phyloP scores from a whole-genome alignment of 2,329 filamentous ascomycete species.

The Hirsutella minnesotensis region DNA sequence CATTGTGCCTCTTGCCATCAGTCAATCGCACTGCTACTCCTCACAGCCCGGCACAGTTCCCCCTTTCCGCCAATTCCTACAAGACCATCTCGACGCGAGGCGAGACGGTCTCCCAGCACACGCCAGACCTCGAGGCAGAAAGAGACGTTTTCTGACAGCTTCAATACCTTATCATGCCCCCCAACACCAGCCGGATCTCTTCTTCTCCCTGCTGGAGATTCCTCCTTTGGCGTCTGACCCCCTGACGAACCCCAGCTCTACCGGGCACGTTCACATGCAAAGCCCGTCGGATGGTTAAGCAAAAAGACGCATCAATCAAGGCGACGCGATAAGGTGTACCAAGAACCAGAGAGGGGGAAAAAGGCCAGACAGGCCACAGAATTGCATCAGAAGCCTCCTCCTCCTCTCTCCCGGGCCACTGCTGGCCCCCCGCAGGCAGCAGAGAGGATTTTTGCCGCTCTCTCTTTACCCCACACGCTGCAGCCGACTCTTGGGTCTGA shows the following conservation, averaged over 20 bases:
- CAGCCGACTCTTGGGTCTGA: slow-evolving; percentile 7
- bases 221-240: slow-evolving; percentile 24
- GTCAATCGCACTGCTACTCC: background rate
- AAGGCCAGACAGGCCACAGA: background rate
- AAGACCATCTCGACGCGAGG: background rate
- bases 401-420: too few relatives aligned
- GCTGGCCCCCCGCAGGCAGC: background rate
- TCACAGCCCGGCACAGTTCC: background rate
- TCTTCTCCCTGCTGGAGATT: slow-evolving; percentile 29
- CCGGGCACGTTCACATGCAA: background rate
- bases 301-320: background rate
- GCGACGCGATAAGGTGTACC: background rate
- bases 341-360: background rate
- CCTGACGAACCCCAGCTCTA: slow-evolving; percentile 16
- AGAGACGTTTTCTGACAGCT: background rate
- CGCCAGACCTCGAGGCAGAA: background rate
- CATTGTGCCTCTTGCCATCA: background rate
- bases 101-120: background rate
- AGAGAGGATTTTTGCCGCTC: background rate
- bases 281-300: background rate
- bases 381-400: background rate
- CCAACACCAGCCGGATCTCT: slow-evolving; percentile 22
- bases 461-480: slow-evolving; percentile 15
- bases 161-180: slow-evolving; percentile 18
- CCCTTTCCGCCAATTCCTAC: background rate